A percentile compares a stretch with the other conserved stretches of the same genome.
Conservation (phyloP, 495 filamentous ascomycete species). For the Amorphotheca resinae region DNA sequence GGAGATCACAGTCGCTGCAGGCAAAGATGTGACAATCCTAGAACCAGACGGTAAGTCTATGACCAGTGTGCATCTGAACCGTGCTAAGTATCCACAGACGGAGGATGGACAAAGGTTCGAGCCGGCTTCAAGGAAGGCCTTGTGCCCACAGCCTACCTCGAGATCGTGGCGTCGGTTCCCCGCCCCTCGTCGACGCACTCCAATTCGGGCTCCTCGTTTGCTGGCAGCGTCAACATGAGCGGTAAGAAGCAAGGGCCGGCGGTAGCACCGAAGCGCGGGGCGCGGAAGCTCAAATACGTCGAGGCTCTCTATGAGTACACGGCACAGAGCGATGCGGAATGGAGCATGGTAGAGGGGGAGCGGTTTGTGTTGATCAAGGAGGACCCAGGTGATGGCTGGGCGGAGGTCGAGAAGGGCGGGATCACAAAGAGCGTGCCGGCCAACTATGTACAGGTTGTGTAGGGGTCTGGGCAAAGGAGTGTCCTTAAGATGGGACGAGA, state of each 20-base stretch:
- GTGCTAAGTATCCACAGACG: slow-evolving; percentile 42
- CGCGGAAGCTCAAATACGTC: slow-evolving; percentile 90
- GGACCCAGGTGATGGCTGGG: slow-evolving; percentile 90
- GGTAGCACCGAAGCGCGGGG: slow-evolving; percentile 82
- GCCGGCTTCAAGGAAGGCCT: slow-evolving; percentile 59
- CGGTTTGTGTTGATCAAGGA: slow-evolving; percentile 75
- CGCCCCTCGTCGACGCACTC: slow-evolving; percentile 61
- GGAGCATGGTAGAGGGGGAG: slow-evolving; percentile 83
- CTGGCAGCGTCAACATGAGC: slow-evolving; percentile 32
- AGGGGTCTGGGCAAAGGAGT: slow-evolving; percentile 12
- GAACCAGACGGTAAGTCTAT: slow-evolving; percentile 70
- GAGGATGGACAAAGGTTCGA: slow-evolving; percentile 82
- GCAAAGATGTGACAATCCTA: slow-evolving; percentile 60
- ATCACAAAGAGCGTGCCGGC: slow-evolving; percentile 84
- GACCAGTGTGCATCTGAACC: slow-evolving; percentile 1
- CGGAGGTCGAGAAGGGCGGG: slow-evolving; percentile 88
- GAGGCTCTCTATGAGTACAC: slow-evolving; percentile 89
- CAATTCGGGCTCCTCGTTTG: slow-evolving; percentile 62
- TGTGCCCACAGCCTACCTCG: slow-evolving; percentile 75
- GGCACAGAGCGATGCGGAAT: slow-evolving; percentile 74
- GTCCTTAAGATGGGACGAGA: not conserved
- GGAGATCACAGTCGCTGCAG: slow-evolving; percentile 69
- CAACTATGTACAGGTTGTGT: slow-evolving; percentile 76
- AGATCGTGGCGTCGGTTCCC: slow-evolving; percentile 35
- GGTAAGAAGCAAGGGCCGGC: slow-evolving; percentile 87